Evolutionary conservation across 345 rosid genomes (phyloP), one percentile per base, ranked within the genome.

Genomic region (Pelargonium nanum): DNA sequence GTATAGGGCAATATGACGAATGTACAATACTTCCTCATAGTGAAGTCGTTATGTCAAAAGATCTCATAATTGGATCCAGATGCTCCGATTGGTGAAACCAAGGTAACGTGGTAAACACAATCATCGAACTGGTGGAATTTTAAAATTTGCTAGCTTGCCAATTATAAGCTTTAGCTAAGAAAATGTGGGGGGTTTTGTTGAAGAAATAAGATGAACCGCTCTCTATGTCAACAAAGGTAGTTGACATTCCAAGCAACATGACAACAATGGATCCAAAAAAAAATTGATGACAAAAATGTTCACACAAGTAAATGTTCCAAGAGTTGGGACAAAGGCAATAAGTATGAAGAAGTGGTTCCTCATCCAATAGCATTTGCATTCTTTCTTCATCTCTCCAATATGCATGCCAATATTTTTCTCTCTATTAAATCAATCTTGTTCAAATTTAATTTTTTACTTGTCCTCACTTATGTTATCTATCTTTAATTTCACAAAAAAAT

Each of bases 31-130:
- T 65, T 65, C 55, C 55, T 60, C 17, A 65, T 60, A 23, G 24
- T 56, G n/a, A 64, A 70, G 57, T 32, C 32, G 17, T 0, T 53
- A 21, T 63, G 24, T n/a, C 23, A 12, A 0, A 50, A 62, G 51
- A 69, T 69, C 57, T 50, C 22, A 7, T 22, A 63, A 6, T 53
- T 58, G 22, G 64, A 53, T 54, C 6, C 20, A 17, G 6, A 13
- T 32, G 22, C 50, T 58, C 9, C 24, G 0, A 44, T 58, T 52
- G 32, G 30, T 48, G 59, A 63, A 25, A 26, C 54, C 0, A 70
- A 10, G 56, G 25, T 52, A 9, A 64, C 40, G 58, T 64, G 61
- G 73, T 51, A 3, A 12, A 57, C n/a, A 22, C 65, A 64, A 28
- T 57, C 59, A 32, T 63, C 60, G n/a, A n/a, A 6, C 22, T 20